phyloP scores from a whole-genome alignment of 179 eudicot species.

The Spergularia azorica region DNA sequence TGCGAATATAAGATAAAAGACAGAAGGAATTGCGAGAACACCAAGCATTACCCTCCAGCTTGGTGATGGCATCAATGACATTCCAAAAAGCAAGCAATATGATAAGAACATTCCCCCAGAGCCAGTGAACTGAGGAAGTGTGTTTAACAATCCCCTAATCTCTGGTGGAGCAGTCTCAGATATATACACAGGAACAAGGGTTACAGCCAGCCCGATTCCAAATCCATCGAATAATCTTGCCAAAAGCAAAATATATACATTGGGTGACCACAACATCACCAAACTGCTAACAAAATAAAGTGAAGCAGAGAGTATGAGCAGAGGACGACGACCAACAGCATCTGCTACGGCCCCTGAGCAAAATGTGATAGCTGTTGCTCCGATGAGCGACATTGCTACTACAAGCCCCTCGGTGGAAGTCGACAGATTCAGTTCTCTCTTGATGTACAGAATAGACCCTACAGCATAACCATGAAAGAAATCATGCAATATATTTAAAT shows the following conservation, averaged over 20 bases:
- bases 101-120: slow-evolving; percentile 77
- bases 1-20: slow-evolving; percentile 49
- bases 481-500: neutral
- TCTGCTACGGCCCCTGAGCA: slow-evolving; percentile 69
- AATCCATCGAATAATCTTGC: slow-evolving; percentile 64
- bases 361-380: slow-evolving; percentile 58
- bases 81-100: slow-evolving; percentile 69
- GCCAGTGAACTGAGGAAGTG: slow-evolving; percentile 80
- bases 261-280: slow-evolving; percentile 75
- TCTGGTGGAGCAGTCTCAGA: slow-evolving; percentile 74
- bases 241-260: slow-evolving; percentile 53
- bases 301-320: slow-evolving; percentile 59
- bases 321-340: slow-evolving; percentile 61
- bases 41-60: slow-evolving; percentile 89
- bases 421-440: slow-evolving; percentile 45
- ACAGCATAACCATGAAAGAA: slow-evolving; percentile 24
- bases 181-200: slow-evolving; percentile 59
- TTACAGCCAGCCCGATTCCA: slow-evolving; percentile 61
- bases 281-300: slow-evolving; percentile 54
- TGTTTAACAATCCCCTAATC: slow-evolving; percentile 68
- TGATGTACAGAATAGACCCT: slow-evolving; percentile 66
- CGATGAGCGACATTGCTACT: slow-evolving; percentile 71
- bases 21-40: slow-evolving; percentile 65
- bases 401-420: slow-evolving; percentile 62
- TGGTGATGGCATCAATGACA: slow-evolving; percentile 63